Percentiles rank a stretch among this genome's conserved stretches.
These are phyloP conservation scores for Vigna unguiculata DNA, from an alignment of 306 rosid species.

Conservation along the genomic window DNA sequence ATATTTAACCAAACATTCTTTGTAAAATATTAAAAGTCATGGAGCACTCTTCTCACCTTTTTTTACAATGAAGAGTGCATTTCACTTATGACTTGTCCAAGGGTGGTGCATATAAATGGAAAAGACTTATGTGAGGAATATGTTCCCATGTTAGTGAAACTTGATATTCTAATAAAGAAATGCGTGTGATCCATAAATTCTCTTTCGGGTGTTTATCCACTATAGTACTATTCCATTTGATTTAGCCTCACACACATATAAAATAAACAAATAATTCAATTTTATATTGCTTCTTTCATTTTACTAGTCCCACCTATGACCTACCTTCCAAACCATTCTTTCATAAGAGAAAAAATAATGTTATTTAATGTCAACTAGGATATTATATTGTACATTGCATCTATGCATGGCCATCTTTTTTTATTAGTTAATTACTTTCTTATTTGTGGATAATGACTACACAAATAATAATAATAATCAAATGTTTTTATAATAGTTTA, in stretches of 20 bases:
- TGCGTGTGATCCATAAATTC: conserved; percentile 35
- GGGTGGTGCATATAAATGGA: conserved; percentile 21
- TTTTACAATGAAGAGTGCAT: conserved; percentile 2
- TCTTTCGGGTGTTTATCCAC: conserved; percentile 11
- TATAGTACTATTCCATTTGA: conserved; percentile 10
- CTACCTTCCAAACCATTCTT: not conserved
- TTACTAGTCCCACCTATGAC: not conserved
- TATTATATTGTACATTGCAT: not conserved
- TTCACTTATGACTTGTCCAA: conserved; percentile 24
- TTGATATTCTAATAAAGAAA: conserved; percentile 28
- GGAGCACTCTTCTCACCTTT: conserved; percentile 8
- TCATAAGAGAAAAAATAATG: not conserved
- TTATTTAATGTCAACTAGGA: not conserved
- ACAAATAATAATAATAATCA: not conserved
- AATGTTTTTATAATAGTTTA: not conserved
- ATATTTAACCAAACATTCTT: not conserved
- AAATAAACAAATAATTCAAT: not conserved
- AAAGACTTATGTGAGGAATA: conserved; percentile 35
- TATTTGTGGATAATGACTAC: not conserved
- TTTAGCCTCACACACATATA: conserved; percentile 4
- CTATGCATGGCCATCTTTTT: not conserved
- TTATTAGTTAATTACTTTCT: conserved; percentile 6
- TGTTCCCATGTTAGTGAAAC: conserved; percentile 44
- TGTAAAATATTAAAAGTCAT: conserved; percentile 16
- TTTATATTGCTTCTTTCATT: conserved; percentile 4